Evolutionary conservation across 805 yeast genomes (phyloP).

Genomic region (Huiozyma sinensis): DNA sequence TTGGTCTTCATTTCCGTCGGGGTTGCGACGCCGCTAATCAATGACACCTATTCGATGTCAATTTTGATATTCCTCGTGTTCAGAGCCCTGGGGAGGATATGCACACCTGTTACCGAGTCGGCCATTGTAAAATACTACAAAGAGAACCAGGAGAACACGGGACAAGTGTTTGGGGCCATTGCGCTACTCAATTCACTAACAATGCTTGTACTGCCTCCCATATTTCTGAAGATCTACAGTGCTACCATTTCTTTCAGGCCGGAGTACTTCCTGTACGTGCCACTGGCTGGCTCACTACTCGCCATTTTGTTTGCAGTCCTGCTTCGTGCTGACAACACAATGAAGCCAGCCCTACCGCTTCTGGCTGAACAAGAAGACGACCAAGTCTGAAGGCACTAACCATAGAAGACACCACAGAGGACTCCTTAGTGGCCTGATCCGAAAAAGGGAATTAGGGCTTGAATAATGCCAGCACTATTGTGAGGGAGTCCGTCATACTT

Average conservation of each 20-base stretch:
- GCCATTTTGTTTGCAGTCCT: constrained; percentile 12
- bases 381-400: too few relatives aligned
- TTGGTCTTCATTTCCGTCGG: constrained; percentile 31
- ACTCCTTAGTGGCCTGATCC: too few relatives aligned
- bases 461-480: too few relatives aligned
- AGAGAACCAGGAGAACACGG: constrained; percentile 43
- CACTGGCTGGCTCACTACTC: constrained; percentile 10
- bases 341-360: too few relatives aligned
- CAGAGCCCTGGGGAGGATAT: constrained; percentile 38
- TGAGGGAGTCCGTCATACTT: too few relatives aligned
- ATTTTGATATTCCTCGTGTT: constrained; percentile 28
- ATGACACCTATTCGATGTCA: constrained; percentile 10
- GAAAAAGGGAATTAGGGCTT: too few relatives aligned
- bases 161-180: constrained; percentile 65
- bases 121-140: constrained; percentile 52
- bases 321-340: constrained; percentile 3
- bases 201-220: constrained; percentile 39
- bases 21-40: constrained; percentile 27
- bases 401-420: too few relatives aligned
- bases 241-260: constrained; percentile 33
- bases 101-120: constrained; percentile 49
- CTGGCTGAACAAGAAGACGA: too few relatives aligned
- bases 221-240: constrained; percentile 39
- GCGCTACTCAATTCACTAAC: constrained; percentile 46
- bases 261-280: constrained; percentile 27